Conservation (phyloP, 2,329 filamentous ascomycete genomes). For the Cladosporium colombiae region DNA sequence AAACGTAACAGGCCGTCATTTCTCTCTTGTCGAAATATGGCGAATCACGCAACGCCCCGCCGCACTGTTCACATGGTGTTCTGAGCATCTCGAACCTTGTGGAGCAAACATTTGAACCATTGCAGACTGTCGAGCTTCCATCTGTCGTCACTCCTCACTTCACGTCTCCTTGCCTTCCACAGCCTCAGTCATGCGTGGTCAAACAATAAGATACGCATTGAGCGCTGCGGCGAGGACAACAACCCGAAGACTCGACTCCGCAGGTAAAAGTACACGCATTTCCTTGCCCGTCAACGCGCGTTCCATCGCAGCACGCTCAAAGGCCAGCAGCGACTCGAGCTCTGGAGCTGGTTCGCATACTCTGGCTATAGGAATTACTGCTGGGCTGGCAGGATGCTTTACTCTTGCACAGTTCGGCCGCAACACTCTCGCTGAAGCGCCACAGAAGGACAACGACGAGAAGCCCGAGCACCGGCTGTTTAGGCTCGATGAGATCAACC, state of each 20-base stretch:
- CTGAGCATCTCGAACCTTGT: background rate
- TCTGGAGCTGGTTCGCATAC: too few relatives aligned
- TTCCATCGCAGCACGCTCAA: background rate
- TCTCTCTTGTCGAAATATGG: background rate
- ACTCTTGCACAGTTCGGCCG: background rate
- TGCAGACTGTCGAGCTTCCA: background rate
- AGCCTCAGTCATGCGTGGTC: conserved; percentile 1
- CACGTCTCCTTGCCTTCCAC: background rate
- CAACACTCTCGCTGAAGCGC: background rate
- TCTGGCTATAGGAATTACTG: background rate
- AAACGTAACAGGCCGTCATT: background rate
- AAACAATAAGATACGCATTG: background rate
- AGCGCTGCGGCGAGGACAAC: background rate
- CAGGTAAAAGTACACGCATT: conserved; percentile 12
- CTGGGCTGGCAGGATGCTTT: background rate
- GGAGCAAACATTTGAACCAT: background rate
- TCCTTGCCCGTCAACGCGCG: conserved; percentile 3
- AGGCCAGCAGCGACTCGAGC: background rate
- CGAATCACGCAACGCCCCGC: background rate
- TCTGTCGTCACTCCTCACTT: background rate
- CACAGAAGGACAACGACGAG: background rate
- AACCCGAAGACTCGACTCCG: background rate
- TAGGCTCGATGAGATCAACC: conserved; percentile 34
- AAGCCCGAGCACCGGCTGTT: conserved; percentile 15
- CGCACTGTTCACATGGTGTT: background rate